Evolutionary conservation across 164 flowering plant genomes (phyloP).

Genomic region (Vitis vinifera): ASM3070453v1 NC_081821.1:1581501-1582000

Average conservation of each 20-base stretch:
- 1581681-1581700: conserved; percentile 66
- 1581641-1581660: conserved; percentile 58
- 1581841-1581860: neutral
- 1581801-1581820: conserved; percentile 40
- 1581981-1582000: neutral
- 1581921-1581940: neutral
- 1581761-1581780: conserved; percentile 60
- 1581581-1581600: conserved; percentile 42
- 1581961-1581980: neutral
- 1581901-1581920: neutral
- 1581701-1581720: conserved; percentile 70
- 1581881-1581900: too few species aligned
- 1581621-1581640: conserved; percentile 57
- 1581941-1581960: neutral
- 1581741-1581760: conserved; percentile 52
- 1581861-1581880: too few species aligned
- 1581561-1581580: conserved; percentile 4
- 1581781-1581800: conserved; percentile 84
- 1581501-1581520: neutral
- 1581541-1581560: neutral
- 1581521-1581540: neutral
- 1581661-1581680: conserved; percentile 67
- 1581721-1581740: conserved; percentile 61
- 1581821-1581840: neutral
- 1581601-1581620: conserved; percentile 73